Percentiles rank a stretch among this genome's conserved stretches.
Conservation (phyloP, 2,329 filamentous ascomycete genomes). For the Calonectria pteridis region DNA sequence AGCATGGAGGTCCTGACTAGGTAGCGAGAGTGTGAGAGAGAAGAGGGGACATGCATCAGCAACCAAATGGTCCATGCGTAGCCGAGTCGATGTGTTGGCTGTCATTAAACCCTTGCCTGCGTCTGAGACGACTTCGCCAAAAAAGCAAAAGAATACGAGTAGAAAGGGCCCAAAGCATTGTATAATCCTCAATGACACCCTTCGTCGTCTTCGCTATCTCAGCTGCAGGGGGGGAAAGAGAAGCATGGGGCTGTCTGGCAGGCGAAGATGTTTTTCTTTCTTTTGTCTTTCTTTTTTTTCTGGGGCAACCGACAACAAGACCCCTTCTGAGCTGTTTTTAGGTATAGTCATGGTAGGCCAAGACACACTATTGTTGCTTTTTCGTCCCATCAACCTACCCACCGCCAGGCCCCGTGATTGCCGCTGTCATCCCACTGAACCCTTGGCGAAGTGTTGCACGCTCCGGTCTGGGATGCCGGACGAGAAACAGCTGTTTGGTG, state of each 20-base stretch:
- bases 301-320: neutral
- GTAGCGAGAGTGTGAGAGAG: neutral
- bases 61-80: neutral
- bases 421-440: slow-evolving; percentile 25
- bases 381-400: slow-evolving; percentile 6
- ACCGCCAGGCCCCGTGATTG: slow-evolving; percentile 2
- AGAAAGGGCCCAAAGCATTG: neutral
- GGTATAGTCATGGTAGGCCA: neutral
- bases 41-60: neutral
- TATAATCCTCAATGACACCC: neutral
- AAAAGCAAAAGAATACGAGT: neutral
- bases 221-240: neutral
- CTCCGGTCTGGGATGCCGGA: neutral
- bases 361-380: slow-evolving; percentile 1
- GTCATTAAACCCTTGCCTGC: neutral
- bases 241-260: neutral
- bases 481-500: slow-evolving; percentile 26
- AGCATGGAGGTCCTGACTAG: neutral
- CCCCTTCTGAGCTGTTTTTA: slow-evolving; percentile 3
- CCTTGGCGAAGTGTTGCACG: neutral
- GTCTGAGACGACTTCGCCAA: neutral
- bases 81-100: slow-evolving; percentile 6
- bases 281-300: slow-evolving; percentile 5
- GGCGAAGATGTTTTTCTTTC: slow-evolving; percentile 9
- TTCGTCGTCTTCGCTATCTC: neutral